Conservation (phyloP, 352 stramenopile species). For the Phytophthora agathidicida region DNA sequence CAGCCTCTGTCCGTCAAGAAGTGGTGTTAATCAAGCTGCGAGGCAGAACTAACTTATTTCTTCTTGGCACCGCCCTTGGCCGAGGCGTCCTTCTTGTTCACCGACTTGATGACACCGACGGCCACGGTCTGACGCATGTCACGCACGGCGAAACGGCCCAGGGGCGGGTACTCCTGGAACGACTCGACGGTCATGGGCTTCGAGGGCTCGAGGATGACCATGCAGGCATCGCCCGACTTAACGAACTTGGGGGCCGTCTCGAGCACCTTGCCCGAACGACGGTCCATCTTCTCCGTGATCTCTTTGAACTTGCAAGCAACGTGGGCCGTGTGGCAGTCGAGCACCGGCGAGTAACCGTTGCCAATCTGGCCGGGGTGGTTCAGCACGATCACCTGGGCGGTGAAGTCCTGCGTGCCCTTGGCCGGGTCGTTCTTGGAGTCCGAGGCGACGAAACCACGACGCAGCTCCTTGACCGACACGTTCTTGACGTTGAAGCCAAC, state of each 20-base stretch:
- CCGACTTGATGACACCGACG: slow-evolving; percentile 96
- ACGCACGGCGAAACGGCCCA: slow-evolving; percentile 96
- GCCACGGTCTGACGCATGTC: slow-evolving; percentile 98
- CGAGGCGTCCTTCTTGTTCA: slow-evolving; percentile 82
- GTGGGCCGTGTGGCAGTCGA: slow-evolving; percentile 98
- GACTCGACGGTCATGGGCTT: slow-evolving; percentile 96
- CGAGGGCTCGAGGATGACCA: slow-evolving; percentile 94
- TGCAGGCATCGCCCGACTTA: slow-evolving; percentile 96
- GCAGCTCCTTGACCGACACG: slow-evolving; percentile 94
- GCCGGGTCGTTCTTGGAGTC: slow-evolving; percentile 95
- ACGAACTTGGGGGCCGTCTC: slow-evolving; percentile 95
- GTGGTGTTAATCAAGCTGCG: slow-evolving; percentile 26
- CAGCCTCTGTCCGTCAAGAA: slow-evolving; percentile 22
- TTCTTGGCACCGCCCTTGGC: slow-evolving; percentile 48
- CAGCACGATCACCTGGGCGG: slow-evolving; percentile 97
- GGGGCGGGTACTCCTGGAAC: slow-evolving; percentile 96
- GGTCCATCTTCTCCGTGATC: slow-evolving; percentile 98
- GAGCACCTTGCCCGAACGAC: slow-evolving; percentile 94
- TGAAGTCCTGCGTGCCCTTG: slow-evolving; percentile 85
- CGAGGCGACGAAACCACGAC: slow-evolving; percentile 94
- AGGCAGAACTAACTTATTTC: slow-evolving; percentile 42
- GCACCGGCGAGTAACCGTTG: slow-evolving; percentile 94
- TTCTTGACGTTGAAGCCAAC: slow-evolving; percentile 99
- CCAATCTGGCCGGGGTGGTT: slow-evolving; percentile 94
- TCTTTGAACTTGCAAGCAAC: slow-evolving; percentile 95